These are phyloP conservation scores for Zymoseptoria passerinii DNA, from an alignment of 2,329 filamentous ascomycete genomes.

Conservation along the genomic window DNA sequence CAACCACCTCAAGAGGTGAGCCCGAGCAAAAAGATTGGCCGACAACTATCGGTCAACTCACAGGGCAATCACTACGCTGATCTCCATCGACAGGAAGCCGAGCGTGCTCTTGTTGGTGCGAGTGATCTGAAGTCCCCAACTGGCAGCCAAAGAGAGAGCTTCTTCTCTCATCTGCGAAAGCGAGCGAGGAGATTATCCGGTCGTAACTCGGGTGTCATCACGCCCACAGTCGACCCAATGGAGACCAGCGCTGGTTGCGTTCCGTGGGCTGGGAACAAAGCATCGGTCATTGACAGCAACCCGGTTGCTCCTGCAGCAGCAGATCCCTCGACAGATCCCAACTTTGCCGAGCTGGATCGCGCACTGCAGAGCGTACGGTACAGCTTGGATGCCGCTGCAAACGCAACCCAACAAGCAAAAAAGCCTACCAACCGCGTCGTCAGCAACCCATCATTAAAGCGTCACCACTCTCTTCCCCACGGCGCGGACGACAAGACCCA, in stretches of 20 bases:
- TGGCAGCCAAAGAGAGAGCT: constrained; percentile 81
- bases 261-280: constrained; percentile 64
- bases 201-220: constrained; percentile 72
- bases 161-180: constrained; percentile 95
- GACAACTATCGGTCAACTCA: constrained; percentile 86
- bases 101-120: constrained; percentile 79
- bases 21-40: constrained; percentile 79
- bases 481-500: constrained; percentile 41
- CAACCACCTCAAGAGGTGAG: constrained; percentile 49
- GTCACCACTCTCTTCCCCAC: constrained; percentile 41
- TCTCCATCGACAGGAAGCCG: constrained; percentile 80
- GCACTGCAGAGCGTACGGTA: constrained; percentile 53
- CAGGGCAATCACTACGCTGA: constrained; percentile 90
- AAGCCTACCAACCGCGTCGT: constrained; percentile 30
- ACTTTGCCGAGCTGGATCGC: constrained; percentile 53
- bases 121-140: constrained; percentile 67
- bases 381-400: constrained; percentile 43
- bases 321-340: constrained; percentile 39
- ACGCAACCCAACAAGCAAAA: constrained; percentile 28
- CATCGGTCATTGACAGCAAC: constrained; percentile 55
- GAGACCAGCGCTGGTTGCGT: constrained; percentile 89
- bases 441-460: constrained; percentile 41
- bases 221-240: constrained; percentile 73
- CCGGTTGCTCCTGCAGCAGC: constrained; percentile 44
- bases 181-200: constrained; percentile 87